Evolutionary conservation across 1,284 basidiomycete species (phyloP), one percentile per base, ranked within the genome.

Genomic region (Puccinia polysora): DNA sequence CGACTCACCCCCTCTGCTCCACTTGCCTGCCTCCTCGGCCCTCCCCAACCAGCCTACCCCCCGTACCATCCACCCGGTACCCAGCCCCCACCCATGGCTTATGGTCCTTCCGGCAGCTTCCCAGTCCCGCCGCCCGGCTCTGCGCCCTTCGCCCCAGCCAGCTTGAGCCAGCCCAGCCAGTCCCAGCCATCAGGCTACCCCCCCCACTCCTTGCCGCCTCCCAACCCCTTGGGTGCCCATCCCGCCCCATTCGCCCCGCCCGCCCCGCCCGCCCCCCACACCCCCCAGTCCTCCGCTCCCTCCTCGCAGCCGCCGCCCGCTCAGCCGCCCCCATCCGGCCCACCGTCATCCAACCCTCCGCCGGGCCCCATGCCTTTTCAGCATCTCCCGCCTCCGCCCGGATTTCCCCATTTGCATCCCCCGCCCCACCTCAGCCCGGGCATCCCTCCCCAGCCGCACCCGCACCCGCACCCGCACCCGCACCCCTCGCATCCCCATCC

Each of bases 351-450:
- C 60, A 20, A 32, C 50, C 50, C 18, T 28, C 59, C 50, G 38
- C 45, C 43, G 32, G 34, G 20, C 32, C 49, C 30, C 20, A 30
- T 43, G 47, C 38, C 32, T 32, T 58, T 65, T 40, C 70, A 73
- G 18, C 70, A 73, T 28, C 32, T 65, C 12, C 60, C 70, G 30
- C 62, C 70, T 34, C 70, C 70, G 15, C 60, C 70, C 6, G 62
- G 60, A 28, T 65, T 65, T 36, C 60, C 70, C 25, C 70, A 73
- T 56, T 50, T 64, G 4, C 69, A 72, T 64, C 69, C 65, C 2
- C 50, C 65, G 20, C 65, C 40, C 47, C 65, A 45, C 32, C 55
- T 68, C 30, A 23, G n/a, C 38, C 65, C 52, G 25, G 15, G 20
- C 7, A 47, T 58, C 34, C 30, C 43, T 6, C 52, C 69, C 20